Percentiles rank a stretch among this genome's conserved stretches.
Conservation (phyloP, 1,284 basidiomycete genomes). For the Malassezia psittaci region DNA sequence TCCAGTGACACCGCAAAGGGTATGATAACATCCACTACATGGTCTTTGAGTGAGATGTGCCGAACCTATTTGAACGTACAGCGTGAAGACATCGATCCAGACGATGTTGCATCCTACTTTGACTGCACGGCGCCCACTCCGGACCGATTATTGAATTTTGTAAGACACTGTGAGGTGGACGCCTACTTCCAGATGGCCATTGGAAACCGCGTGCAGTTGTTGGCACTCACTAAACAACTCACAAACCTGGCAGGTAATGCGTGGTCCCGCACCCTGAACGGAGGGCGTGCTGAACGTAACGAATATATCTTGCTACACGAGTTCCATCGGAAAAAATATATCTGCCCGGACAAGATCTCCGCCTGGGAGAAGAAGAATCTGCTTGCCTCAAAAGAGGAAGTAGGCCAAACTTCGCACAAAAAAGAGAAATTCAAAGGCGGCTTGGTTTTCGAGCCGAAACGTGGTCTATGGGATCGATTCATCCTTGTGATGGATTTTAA, state of each 20-base stretch:
- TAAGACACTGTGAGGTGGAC: constrained; percentile 84
- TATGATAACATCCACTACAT: constrained; percentile 65
- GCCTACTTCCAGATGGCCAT: constrained; percentile 94
- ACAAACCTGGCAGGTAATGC: constrained; percentile 96
- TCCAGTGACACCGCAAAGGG: constrained; percentile 86
- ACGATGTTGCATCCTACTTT: constrained; percentile 81
- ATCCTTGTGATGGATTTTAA: constrained; percentile 99
- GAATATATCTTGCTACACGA: constrained; percentile 98
- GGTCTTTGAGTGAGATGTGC: constrained; percentile 82
- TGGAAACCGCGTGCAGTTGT: constrained; percentile 74
- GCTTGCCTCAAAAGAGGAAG: constrained; percentile 10
- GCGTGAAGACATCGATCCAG: constrained; percentile 65
- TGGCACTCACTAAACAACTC: constrained; percentile 80
- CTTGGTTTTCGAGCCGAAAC: constrained; percentile 91
- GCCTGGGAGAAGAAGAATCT: constrained; percentile 53
- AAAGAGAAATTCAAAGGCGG: constrained; percentile 98
- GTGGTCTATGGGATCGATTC: constrained; percentile 90
- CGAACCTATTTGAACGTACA: constrained; percentile 70
- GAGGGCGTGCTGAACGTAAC: constrained; percentile 89
- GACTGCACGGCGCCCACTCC: constrained; percentile 71
- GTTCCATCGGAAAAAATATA: constrained; percentile 89
- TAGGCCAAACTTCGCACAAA: constrained; percentile 19
- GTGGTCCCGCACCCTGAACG: constrained; percentile 55
- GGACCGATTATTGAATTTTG: constrained; percentile 71
- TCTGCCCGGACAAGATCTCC: constrained; percentile 86